Evolutionary conservation across 2,329 filamentous ascomycete species (phyloP), one percentile per base, ranked within the genome.

Genomic region (Colletotrichum lupini): DNA sequence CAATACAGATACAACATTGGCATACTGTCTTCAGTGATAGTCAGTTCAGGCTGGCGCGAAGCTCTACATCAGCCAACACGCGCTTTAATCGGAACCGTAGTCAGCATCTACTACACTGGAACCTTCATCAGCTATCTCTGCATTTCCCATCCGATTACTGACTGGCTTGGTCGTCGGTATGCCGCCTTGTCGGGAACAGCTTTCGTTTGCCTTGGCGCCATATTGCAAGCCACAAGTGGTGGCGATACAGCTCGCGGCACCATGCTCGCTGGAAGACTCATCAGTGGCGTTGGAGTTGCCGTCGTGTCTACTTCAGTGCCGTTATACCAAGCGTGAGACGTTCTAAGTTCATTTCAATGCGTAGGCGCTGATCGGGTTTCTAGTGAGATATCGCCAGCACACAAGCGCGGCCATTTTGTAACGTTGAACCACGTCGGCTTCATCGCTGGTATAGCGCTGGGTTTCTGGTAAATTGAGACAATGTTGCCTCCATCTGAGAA

Each of bases 341-440:
- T 7, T 19, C 3, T 3, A n/a, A 5, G 5, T 5, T 19, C 37
- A 55, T 35, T n/a, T 9, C 55, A 14, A 8, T 58, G 28, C 14
- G 14, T 3, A 19, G 22, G 26, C 35, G 12, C 22, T 56, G 62
- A n/a, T 24, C 14, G 9, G 26, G 1, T 35, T 11, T 49, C 24
- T 46, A 90, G 88, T 76, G 89, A 91, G 77, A 84, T 91, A 24
- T 83, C 88, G 0, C 88, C 89, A 0, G 87, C 88, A 0, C 83
- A 82, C 14, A 82, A 89, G 69, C 83, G 89, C 8, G 89, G 89
- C 3, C 84, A 84, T 73, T 88, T 88, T 71, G 88, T 91, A 1
- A 88, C 90, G 11, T 83, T 91, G 79, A 91, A 91, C 76, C 89
- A 91, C 65, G 84, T 90, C 57, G 89, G 89, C 3, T 87, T 91